Conservation (phyloP, 495 filamentous ascomycete genomes). For the Corynascus novoguineensis region DNA sequence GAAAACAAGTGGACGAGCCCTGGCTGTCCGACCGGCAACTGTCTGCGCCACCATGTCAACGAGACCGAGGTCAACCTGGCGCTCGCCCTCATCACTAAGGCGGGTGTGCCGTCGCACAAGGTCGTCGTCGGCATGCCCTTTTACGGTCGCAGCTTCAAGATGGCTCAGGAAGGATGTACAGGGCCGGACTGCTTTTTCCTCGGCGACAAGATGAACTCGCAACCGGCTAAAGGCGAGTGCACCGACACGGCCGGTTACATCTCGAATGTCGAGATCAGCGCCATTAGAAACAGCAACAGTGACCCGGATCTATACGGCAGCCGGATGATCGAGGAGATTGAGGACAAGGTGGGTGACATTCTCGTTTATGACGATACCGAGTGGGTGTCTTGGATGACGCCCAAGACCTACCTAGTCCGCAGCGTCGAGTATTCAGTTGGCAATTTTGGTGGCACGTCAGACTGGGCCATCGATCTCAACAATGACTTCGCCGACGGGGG, state of each 20-base stretch:
- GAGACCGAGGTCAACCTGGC: constrained; percentile 46
- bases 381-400: too few species aligned
- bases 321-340: too few species aligned
- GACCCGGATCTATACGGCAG: too few species aligned
- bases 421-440: too few species aligned
- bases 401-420: too few species aligned
- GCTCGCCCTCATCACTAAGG: constrained; percentile 48
- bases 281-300: too few species aligned
- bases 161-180: constrained; percentile 16
- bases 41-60: constrained; percentile 49
- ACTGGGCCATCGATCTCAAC: too few species aligned
- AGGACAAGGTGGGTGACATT: too few species aligned
- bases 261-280: constrained; percentile 34
- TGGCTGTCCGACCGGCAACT: constrained; percentile 38
- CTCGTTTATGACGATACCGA: too few species aligned
- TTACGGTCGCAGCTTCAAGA: constrained; percentile 43
- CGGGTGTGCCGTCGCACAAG: constrained; percentile 38
- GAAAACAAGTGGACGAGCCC: background rate
- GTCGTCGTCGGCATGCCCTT: constrained; percentile 47
- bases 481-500: too few species aligned
- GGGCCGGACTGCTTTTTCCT: constrained; percentile 27
- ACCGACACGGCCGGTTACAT: constrained; percentile 30
- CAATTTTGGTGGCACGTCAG: too few species aligned
- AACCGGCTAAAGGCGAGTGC: too few species aligned
- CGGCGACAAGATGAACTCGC: constrained; percentile 15